Conservation (phyloP, 2,329 filamentous ascomycete genomes). For the Truncatella angustata region DNA sequence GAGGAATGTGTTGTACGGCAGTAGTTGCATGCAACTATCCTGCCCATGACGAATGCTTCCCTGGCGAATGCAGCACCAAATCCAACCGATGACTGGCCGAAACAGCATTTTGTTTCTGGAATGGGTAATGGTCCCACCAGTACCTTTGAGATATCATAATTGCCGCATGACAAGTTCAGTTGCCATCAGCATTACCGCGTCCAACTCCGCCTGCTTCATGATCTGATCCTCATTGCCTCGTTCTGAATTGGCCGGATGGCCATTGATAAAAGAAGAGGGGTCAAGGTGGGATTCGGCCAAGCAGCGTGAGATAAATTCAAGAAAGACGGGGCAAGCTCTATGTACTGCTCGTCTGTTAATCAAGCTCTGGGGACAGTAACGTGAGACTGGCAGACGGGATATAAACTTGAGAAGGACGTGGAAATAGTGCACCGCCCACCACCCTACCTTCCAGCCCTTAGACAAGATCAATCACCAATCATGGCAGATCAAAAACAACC, state of each 20-base stretch:
- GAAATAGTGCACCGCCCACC: background rate
- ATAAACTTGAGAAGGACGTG: background rate
- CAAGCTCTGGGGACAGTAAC: no score
- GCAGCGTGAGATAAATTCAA: no score
- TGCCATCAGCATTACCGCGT: no score
- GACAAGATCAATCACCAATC: background rate
- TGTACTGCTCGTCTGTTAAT: no score
- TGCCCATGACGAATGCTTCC: background rate
- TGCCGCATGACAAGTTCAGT: no score
- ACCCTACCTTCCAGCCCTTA: background rate
- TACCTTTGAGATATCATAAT: no score
- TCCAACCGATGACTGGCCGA: background rate
- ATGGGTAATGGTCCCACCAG: background rate
- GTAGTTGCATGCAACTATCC: background rate
- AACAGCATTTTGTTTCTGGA: background rate
- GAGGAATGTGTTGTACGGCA: background rate
- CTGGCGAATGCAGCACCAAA: background rate
- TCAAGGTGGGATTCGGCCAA: no score
- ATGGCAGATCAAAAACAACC: constrained; percentile 3
- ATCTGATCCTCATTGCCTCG: no score
- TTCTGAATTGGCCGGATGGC: no score
- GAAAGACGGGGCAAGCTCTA: no score
- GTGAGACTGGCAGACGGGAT: background rate
- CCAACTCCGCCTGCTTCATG: no score
- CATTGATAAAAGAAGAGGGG: no score